phyloP scores from a whole-genome alignment of 768 basidiomycete genomes.

The Saitozyma podzolica region DNA sequence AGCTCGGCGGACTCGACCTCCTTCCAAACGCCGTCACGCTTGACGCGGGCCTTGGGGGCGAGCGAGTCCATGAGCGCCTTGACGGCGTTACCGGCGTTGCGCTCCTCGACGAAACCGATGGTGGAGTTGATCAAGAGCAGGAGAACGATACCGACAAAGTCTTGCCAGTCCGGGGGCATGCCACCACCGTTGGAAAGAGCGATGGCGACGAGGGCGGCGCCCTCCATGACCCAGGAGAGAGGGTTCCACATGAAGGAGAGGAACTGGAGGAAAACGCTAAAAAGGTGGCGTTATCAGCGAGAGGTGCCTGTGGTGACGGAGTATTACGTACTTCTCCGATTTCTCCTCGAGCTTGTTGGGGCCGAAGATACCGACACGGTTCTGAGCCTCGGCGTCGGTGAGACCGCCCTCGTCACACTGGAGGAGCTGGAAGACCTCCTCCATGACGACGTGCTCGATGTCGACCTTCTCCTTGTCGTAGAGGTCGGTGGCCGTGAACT shows the following conservation, averaged over 20 bases:
- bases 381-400: constrained; percentile 66
- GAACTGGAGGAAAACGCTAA: constrained; percentile 86
- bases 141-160: constrained; percentile 93
- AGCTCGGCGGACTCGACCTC: constrained; percentile 88
- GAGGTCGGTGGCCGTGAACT: constrained; percentile 53
- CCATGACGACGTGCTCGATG: constrained; percentile 92
- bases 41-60: constrained; percentile 94
- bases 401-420: constrained; percentile 86
- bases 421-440: constrained; percentile 93
- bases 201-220: constrained; percentile 73
- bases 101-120: constrained; percentile 98
- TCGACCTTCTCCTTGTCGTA: constrained; percentile 99
- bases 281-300: constrained; percentile 14
- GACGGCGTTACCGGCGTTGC: constrained; percentile 96
- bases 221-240: constrained; percentile 99
- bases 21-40: constrained; percentile 76
- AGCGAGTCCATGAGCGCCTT: constrained; percentile 99
- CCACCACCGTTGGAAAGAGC: constrained; percentile 88
- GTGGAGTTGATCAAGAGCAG: constrained; percentile 90
- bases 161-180: constrained; percentile 89
- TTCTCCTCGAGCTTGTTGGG: constrained; percentile 92
- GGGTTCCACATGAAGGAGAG: constrained; percentile 99
- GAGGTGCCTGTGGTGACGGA: background rate
- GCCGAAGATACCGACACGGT: constrained; percentile 89
- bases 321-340: constrained; percentile 48